Evolutionary conservation across 1,139 yeast species (phyloP).

Genomic region (Blastobotrys malaysiensis): DNA sequence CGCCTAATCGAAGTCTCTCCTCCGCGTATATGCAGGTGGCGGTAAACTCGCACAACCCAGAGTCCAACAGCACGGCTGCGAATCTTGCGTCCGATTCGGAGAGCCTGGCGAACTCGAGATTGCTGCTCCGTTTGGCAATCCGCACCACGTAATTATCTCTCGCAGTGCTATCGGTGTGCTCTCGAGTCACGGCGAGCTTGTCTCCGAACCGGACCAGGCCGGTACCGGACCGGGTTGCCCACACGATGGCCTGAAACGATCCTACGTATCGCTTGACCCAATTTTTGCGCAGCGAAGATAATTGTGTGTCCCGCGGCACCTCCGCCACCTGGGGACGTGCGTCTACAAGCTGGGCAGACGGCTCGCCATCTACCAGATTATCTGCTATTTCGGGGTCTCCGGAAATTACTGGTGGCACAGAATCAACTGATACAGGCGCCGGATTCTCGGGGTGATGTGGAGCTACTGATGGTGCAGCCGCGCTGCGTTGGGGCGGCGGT

Average conservation of each 20-base stretch:
- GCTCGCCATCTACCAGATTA: background rate
- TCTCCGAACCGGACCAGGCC: constrained; percentile 50
- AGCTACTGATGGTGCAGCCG: too few species aligned
- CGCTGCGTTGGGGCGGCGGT: background rate
- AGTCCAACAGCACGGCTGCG: constrained; percentile 60
- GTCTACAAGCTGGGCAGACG: background rate
- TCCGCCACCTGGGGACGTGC: constrained; percentile 1
- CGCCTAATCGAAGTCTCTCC: constrained; percentile 63
- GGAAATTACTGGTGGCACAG: background rate
- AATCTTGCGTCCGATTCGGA: constrained; percentile 69
- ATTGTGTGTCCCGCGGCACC: too few species aligned
- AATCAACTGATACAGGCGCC: background rate
- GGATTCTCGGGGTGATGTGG: background rate
- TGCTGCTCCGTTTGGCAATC: constrained; percentile 24
- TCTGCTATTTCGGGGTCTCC: background rate
- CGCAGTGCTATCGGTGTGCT: constrained; percentile 7
- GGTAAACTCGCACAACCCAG: constrained; percentile 50
- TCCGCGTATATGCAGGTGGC: constrained; percentile 58
- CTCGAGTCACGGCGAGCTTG: constrained; percentile 37
- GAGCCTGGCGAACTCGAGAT: constrained; percentile 71
- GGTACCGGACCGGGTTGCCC: constrained; percentile 76
- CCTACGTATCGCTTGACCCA: constrained; percentile 51
- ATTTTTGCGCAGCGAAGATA: constrained; percentile 15
- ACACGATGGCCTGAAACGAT: constrained; percentile 63
- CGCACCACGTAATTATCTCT: constrained; percentile 32